Percentiles rank a stretch among this genome's conserved stretches.
Conservation (phyloP, 805 yeast genomes). For the Sugiyamaella qingdaonensis region DNA sequence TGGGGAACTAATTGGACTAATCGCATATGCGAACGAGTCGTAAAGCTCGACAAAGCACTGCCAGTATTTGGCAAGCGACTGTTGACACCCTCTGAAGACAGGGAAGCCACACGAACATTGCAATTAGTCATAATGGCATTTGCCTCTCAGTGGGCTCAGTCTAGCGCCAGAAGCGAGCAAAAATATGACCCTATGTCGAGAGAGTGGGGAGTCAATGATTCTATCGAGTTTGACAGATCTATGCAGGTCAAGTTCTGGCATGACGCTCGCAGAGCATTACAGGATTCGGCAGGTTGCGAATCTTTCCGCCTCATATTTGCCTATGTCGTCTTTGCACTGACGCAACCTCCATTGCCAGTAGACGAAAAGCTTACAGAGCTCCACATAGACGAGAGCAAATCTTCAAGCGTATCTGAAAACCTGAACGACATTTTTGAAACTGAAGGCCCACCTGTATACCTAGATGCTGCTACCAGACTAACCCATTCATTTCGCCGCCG, state of each 20-base stretch:
- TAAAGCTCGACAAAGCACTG: not conserved
- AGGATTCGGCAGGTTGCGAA: not conserved
- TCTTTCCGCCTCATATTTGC: constrained; percentile 4
- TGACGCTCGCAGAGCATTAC: not conserved
- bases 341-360: not conserved
- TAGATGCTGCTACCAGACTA: not conserved
- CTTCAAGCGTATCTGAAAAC: not conserved
- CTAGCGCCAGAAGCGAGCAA: not conserved
- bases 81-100: not conserved
- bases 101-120: not conserved
- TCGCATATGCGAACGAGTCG: not conserved
- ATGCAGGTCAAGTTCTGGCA: constrained; percentile 1
- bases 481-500: not conserved
- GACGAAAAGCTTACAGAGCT: not conserved
- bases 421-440: not conserved
- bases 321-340: not conserved
- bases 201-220: not conserved
- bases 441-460: constrained; percentile 3
- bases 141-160: constrained; percentile 6
- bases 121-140: constrained; percentile 2
- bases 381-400: not conserved
- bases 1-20: not conserved
- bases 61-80: not conserved
- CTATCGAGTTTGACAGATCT: constrained; percentile 3
- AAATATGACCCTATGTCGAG: not conserved